Evolutionary conservation across 2,329 filamentous ascomycete genomes (phyloP).

Genomic region (Alternaria metachromatica): DNA sequence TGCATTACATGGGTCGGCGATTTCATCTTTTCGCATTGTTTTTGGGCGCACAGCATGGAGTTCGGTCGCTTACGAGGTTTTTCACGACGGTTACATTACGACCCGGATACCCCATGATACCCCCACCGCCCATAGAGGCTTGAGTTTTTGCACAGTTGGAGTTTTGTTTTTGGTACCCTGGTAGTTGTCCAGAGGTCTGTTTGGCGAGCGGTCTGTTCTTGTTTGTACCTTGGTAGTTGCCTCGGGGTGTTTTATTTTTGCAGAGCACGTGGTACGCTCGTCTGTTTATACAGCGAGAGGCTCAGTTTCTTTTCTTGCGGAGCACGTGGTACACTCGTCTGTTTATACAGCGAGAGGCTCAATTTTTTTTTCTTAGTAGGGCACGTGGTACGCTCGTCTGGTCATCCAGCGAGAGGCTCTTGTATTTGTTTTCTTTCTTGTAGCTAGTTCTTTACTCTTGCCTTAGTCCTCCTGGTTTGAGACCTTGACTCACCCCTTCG

Average conservation of each 20-base stretch:
- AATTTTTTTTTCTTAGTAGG: background rate
- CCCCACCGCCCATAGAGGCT: slow-evolving; percentile 14
- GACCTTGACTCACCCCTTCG: background rate
- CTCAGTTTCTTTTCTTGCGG: background rate
- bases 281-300: background rate
- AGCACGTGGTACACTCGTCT: background rate
- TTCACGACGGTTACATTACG: slow-evolving; percentile 13
- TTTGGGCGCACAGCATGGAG: slow-evolving; percentile 18
- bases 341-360: background rate
- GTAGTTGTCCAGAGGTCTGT: background rate
- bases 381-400: background rate
- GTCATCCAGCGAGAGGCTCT: background rate
- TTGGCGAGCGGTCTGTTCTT: background rate
- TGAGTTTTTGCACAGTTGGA: background rate
- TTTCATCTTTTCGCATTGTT: slow-evolving; percentile 1
- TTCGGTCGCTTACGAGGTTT: slow-evolving; percentile 18
- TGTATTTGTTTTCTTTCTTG: background rate
- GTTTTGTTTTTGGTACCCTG: background rate
- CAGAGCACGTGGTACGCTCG: background rate
- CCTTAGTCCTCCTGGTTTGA: background rate
- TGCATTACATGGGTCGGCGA: background rate
- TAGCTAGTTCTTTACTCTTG: background rate
- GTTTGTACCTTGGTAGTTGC: background rate
- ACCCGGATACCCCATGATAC: slow-evolving; percentile 22
- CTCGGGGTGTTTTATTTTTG: background rate